Evolutionary conservation across 2,329 filamentous ascomycete species (phyloP).

Genomic region (Colletotrichum siamense): DNA sequence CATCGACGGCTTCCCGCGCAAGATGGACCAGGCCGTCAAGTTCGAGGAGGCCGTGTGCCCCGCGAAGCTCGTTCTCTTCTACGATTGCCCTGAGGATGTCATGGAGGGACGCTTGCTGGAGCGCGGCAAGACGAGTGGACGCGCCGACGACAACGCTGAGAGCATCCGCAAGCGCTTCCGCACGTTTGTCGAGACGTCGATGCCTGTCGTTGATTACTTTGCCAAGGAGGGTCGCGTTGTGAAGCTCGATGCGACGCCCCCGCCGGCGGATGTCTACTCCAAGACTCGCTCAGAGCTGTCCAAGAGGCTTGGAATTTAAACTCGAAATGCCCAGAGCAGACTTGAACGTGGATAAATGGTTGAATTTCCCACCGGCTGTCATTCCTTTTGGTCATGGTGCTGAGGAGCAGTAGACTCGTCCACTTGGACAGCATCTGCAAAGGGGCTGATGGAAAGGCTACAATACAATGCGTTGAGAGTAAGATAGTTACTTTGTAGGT

Average conservation of each 20-base stretch:
- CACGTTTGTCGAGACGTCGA: slow-evolving; percentile 93
- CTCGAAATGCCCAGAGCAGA: not conserved
- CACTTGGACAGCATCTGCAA: not conserved
- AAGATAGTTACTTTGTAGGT: not conserved
- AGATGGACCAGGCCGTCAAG: slow-evolving; percentile 94
- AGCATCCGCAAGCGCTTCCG: slow-evolving; percentile 96
- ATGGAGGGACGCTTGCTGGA: slow-evolving; percentile 87
- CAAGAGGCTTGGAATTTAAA: slow-evolving; percentile 47
- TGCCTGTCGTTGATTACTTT: slow-evolving; percentile 93
- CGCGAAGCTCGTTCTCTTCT: slow-evolving; percentile 88
- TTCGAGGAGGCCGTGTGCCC: slow-evolving; percentile 91
- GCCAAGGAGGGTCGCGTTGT: slow-evolving; percentile 79
- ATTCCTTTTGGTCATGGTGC: not conserved
- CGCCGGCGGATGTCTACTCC: slow-evolving; percentile 66
- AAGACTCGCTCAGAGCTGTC: slow-evolving; percentile 57
- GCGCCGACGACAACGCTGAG: slow-evolving; percentile 92
- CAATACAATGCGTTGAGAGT: not conserved
- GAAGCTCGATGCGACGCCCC: slow-evolving; percentile 75
- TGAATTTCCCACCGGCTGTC: not conserved
- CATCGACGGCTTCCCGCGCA: slow-evolving; percentile 86
- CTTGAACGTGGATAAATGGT: not conserved
- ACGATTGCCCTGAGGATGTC: slow-evolving; percentile 87
- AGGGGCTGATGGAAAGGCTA: not conserved
- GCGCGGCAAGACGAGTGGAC: slow-evolving; percentile 89
- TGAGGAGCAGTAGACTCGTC: not conserved